Percentiles rank a stretch among this genome's conserved stretches.
Conservation (phyloP, 306 rosid genomes). For the Phaseolus lunatus region DNA sequence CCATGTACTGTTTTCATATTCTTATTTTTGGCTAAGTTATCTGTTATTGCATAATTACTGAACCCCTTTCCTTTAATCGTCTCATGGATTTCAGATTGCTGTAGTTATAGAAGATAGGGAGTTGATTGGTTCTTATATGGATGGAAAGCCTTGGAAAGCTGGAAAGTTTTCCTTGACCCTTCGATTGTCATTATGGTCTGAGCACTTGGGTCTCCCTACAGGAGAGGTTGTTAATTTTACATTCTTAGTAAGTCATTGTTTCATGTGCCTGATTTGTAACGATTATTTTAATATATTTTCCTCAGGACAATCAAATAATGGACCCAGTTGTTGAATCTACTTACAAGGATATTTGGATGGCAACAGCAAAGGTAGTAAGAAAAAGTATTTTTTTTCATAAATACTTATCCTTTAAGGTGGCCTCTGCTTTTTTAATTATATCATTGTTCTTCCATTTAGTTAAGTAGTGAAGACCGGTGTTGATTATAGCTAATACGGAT, state of each 20-base stretch:
- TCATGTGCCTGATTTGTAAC: conserved; percentile 45
- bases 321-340: conserved; percentile 89
- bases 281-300: conserved; percentile 30
- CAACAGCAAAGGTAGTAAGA: conserved; percentile 81
- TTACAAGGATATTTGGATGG: conserved; percentile 94
- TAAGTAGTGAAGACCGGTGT: conserved; percentile 13
- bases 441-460: neutral
- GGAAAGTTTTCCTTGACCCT: conserved; percentile 88
- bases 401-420: neutral
- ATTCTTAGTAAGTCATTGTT: conserved; percentile 6
- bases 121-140: conserved; percentile 72
- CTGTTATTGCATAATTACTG: conserved; percentile 42
- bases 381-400: neutral
- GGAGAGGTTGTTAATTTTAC: conserved; percentile 71
- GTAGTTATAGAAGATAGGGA: conserved; percentile 90
- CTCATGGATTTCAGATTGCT: conserved; percentile 69
- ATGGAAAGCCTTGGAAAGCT: conserved; percentile 92
- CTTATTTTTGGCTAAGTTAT: conserved; percentile 5
- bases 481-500: neutral
- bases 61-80: conserved; percentile 35
- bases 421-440: neutral
- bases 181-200: conserved; percentile 91
- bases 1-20: conserved; percentile 26
- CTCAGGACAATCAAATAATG: conserved; percentile 68
- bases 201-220: conserved; percentile 85